phyloP scores from a whole-genome alignment of 352 stramenopile genomes.

The Phytophthora podocarpi region DNA sequence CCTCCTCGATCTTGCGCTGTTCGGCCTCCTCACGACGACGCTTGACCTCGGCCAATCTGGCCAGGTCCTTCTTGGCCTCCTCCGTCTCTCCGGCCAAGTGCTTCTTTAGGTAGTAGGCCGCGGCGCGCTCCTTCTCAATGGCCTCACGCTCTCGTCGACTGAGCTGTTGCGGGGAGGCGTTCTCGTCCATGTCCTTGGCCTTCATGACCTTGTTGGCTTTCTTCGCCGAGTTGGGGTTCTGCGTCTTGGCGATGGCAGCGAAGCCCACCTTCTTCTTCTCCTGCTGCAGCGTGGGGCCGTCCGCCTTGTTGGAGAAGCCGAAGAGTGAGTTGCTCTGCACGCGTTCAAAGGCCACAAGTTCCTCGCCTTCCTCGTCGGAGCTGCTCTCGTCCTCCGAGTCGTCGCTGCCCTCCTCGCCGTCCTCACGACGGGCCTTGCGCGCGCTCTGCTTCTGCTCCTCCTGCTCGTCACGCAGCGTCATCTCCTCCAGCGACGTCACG shows the following conservation, averaged over 20 bases:
- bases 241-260: constrained; percentile 67
- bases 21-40: constrained; percentile 84
- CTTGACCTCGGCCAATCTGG: constrained; percentile 77
- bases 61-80: constrained; percentile 87
- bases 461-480: constrained; percentile 71
- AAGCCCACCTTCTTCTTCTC: constrained; percentile 79
- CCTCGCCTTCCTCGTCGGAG: constrained; percentile 59
- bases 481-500: constrained; percentile 86
- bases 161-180: constrained; percentile 69
- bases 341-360: constrained; percentile 71
- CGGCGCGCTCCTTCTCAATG: constrained; percentile 82
- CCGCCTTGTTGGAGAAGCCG: constrained; percentile 63
- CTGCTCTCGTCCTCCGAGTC: constrained; percentile 59
- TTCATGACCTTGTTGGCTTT: constrained; percentile 87
- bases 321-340: constrained; percentile 80
- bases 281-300: constrained; percentile 61
- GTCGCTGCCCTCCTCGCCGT: constrained; percentile 48
- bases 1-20: constrained; percentile 80
- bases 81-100: constrained; percentile 87
- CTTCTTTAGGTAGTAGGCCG: constrained; percentile 82
- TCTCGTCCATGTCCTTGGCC: constrained; percentile 79
- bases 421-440: constrained; percentile 73
- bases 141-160: constrained; percentile 85
- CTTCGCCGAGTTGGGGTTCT: constrained; percentile 84
- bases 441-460: constrained; percentile 75